Percentiles rank a stretch among this genome's conserved stretches.
Conservation (phyloP, 768 basidiomycete species). For the Rhodosporidiobolus odoratus region DNA sequence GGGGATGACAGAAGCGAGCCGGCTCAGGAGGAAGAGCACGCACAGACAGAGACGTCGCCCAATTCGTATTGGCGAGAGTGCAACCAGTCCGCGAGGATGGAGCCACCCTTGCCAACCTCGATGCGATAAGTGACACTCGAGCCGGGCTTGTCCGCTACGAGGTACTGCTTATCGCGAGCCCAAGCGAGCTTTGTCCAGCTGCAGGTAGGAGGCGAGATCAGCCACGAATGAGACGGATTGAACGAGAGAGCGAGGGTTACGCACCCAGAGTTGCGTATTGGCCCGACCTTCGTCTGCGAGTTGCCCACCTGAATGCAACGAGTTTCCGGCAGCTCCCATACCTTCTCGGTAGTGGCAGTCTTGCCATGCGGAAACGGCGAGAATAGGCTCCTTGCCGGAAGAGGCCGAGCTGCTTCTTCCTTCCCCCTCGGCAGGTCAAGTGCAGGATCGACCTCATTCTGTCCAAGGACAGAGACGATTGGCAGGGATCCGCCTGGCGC, state of each 20-base stretch:
- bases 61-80: slow-evolving; percentile 32
- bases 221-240: background rate
- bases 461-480: too few species aligned
- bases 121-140: slow-evolving; percentile 41
- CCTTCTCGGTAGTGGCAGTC: background rate
- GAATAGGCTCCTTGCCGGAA: slow-evolving; percentile 24
- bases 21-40: background rate
- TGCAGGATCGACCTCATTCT: slow-evolving; percentile 11
- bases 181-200: slow-evolving; percentile 30
- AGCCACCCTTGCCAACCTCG: slow-evolving; percentile 31
- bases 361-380: slow-evolving; percentile 4
- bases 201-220: background rate
- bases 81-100: slow-evolving; percentile 26
- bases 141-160: slow-evolving; percentile 42
- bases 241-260: background rate
- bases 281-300: slow-evolving; percentile 11
- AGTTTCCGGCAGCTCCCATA: slow-evolving; percentile 6
- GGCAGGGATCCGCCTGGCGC: background rate
- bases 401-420: slow-evolving; percentile 4
- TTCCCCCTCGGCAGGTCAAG: slow-evolving; percentile 3
- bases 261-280: slow-evolving; percentile 14
- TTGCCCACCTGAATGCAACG: slow-evolving; percentile 32
- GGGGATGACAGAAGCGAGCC: background rate
- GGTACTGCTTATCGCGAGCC: slow-evolving; percentile 45
- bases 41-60: slow-evolving; percentile 32